These are phyloP conservation scores for Rhododendron kiyosumense DNA, from an alignment of 148 eudicot genomes.

Conservation along the genomic window DNA sequence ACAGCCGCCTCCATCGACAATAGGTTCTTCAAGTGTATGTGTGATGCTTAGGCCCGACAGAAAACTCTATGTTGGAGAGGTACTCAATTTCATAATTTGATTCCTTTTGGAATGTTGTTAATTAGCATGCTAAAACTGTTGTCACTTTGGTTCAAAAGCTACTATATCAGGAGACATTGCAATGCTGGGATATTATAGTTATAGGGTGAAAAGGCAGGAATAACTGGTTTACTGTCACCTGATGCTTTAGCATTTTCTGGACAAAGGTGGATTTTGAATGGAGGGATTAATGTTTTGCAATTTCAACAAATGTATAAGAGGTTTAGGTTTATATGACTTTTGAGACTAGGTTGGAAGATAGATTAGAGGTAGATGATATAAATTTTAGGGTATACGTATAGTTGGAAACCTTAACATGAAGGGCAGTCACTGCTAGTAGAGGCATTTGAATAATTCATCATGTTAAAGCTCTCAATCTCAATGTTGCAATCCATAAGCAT, in stretches of 20 bases:
- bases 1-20: conserved; percentile 88
- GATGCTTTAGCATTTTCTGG: background rate
- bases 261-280: background rate
- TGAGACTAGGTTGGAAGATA: background rate
- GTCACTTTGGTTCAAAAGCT: background rate
- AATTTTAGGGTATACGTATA: background rate
- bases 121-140: background rate
- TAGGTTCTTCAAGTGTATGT: conserved; percentile 90
- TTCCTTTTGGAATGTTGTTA: background rate
- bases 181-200: background rate
- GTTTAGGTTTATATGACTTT: background rate
- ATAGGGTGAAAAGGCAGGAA: background rate
- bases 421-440: background rate
- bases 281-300: background rate
- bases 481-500: background rate
- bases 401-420: background rate
- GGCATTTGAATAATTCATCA: background rate
- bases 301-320: background rate
- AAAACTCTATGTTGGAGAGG: conserved; percentile 84
- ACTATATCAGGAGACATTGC: background rate
- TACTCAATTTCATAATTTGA: conserved; percentile 18
- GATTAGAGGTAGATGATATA: background rate
- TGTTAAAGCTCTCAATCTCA: background rate
- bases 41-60: conserved; percentile 76
- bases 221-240: background rate